Base-by-base conservation (phyloP, 306 rosid genomes). In the Vicia faba region DNA sequence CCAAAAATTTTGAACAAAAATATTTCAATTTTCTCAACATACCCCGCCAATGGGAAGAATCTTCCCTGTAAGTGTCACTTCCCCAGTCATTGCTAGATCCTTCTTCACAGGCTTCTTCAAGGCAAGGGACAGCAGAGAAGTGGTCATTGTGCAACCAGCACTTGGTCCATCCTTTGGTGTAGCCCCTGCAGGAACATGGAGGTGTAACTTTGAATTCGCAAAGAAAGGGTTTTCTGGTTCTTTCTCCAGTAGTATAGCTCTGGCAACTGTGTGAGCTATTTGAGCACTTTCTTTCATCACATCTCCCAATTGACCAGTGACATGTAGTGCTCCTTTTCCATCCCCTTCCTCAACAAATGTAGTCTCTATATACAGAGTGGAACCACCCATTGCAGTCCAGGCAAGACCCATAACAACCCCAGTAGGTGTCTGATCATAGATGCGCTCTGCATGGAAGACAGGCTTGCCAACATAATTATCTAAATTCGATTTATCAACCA, bases 321-420 rank as follows among this genome's bases (percentile, higher is more conserved):
- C 18, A 54, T 84, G 78, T 8, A 95, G 88, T 4, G 89, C 64
- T 44, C 92, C 97, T 81, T 95, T 95, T 28, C 95, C 97, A 28
- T 95, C 97, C 75, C 84, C 92, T 85, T 91, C 84, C 77, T 95
- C 97, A 69, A 90, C 71, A 41, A 78, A 70, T 54, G 89, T 79
- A 19, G 99, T 95, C 82, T 90, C 99, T 69, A 95, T 86, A 77
- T 95, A 95, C 57, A 95, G 82, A 1, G 99, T 95, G 72, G 97
- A 95, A 31, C 99, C 99, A 15, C 99, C 99, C 99, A 95, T 90
- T 66, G 99, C 86, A 39, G 99, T 90, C 99, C 99, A 95, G 60
- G 99, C 99, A 60, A 95, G 97, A 75, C 99, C 99, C 99, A 95
- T 88, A 33, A 95, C 99, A 20, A 95, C 99, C 64, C 99, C 99